Base-by-base conservation (phyloP, 1,139 yeast species). In the Arxiozyma bovina region DNA sequence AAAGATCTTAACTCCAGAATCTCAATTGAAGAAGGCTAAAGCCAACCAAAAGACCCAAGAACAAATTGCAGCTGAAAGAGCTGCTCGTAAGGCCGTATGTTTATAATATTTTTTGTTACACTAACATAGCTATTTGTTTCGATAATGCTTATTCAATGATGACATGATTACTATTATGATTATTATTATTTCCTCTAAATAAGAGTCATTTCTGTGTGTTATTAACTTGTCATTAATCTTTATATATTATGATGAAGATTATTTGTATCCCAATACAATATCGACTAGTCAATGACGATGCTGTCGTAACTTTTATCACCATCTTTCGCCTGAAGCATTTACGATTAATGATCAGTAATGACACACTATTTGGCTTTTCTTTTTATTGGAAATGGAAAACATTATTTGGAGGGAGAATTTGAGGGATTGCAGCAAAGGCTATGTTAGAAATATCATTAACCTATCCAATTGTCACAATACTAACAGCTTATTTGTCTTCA, bases 1-100 rank as follows among this genome's bases (percentile, higher is more conserved):
- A 63, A 65, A 74, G 69, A 64, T 74, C 65, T 68, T 73, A 62
- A 73, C 73, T 77, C 99, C 99, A 79, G 99, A 93, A 86, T 81
- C 97, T 73, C 88, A 87, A 74, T 80, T 88, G 78, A 93, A 93
- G 87, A 88, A 90, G 86, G 80, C 88, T 74, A 86, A 88, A 85
- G 86, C 91, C 78, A 82, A 84, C 74, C 87, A 87, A 75, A 87
- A 90, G 85, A 80, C 83, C 70, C 83, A 85, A 68, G 93, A 84
- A 73, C 83, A 86, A 78, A 83, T 88, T 75, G 88, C 91, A 73
- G 95, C 93, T 72, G 90, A 84, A 73, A 85, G 82, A 79, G 83
- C 78, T 71, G 89, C 84, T 69, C 85, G 94, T 79, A 83, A 85
- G 81, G 85, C 85, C 75, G 97, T 90, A 87, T 77, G 96, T 85